Base-by-base conservation (phyloP, 441 rosid species). In the Gossypium schwendimanii region DNA sequence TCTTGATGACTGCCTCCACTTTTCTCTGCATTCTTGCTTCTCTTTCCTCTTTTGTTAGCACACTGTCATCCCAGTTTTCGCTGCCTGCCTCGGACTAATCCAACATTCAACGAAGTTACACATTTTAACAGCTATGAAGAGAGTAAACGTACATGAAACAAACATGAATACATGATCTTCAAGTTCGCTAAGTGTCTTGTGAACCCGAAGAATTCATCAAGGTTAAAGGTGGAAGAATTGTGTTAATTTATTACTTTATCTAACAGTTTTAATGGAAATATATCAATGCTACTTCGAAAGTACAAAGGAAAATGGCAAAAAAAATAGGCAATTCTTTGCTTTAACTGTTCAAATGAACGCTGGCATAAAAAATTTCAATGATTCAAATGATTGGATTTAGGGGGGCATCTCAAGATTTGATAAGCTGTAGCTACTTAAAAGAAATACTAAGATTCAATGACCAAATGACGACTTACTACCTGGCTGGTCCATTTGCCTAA, bases 1-100 rank as follows among this genome's bases (percentile, higher is more conserved):
- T 83, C 72, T 89, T 93, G 87, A 89, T 75, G 73, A 80, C 73
- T 0, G 99, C 99, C 55, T 93, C 90, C 64, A 77, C 88, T 81
- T 87, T 95, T 72, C 84, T 84, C 78, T 87, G 97, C 79, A 88
- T 44, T 83, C 96, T 87, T 11, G 84, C 85, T 39, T 90, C 96
- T 33, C 81, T 81, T 80, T 91, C 92, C 77, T 87, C 96, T 81
- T 91, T 95, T 1, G 97, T 84, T 23, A 91, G 84, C 76, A 84
- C 50, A 77, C 98, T 95, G 67, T 86, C 89, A 15, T 95, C 99
- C 99, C 99, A 95, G 5, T 87, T 86, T 12, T 76, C 73, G 24
- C 73, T 84, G 62, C 92, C 93, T 77, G 88, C 86, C 80, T 87
- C 96, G 17, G 93, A 80, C 85, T 92, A 77, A 44, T 78, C 70